Percentiles rank a stretch among this genome's conserved stretches.
These are phyloP conservation scores for Adansonia madagascariensis DNA, from an alignment of 441 rosid species.

Conservation along the genomic window DNA sequence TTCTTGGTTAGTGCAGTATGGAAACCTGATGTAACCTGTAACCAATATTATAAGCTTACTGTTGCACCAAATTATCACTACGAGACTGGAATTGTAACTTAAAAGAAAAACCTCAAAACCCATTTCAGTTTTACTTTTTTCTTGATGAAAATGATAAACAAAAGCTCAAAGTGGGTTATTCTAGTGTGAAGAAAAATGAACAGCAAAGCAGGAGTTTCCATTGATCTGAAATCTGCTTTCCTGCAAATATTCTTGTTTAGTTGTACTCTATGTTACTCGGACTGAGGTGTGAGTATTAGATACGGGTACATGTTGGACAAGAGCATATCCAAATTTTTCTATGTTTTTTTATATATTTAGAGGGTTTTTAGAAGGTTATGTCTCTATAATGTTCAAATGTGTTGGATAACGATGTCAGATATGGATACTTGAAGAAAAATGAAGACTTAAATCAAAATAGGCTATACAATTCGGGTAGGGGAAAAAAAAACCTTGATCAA, in stretches of 20 bases:
- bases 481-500: not conserved
- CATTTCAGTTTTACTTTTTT: not conserved
- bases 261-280: not conserved
- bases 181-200: not conserved
- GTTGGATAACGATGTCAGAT: too few species aligned
- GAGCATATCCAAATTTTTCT: too few species aligned
- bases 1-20: constrained; percentile 22
- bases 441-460: too few species aligned
- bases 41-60: constrained; percentile 22
- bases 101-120: not conserved
- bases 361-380: too few species aligned
- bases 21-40: constrained; percentile 27
- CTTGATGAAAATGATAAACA: constrained; percentile 8
- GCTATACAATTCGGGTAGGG: not conserved
- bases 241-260: not conserved
- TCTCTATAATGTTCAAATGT: too few species aligned
- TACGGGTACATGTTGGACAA: too few species aligned
- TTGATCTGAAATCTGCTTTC: not conserved
- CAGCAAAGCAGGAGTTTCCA: constrained; percentile 8
- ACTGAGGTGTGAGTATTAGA: too few species aligned
- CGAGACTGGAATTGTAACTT: not conserved
- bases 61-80: not conserved
- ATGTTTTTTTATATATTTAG: too few species aligned
- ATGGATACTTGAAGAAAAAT: too few species aligned
- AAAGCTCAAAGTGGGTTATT: too few species aligned